Evolutionary conservation across 495 filamentous ascomycete genomes (phyloP), one percentile per base, ranked within the genome.

Genomic region (Podospora pseudopauciseta): DNA sequence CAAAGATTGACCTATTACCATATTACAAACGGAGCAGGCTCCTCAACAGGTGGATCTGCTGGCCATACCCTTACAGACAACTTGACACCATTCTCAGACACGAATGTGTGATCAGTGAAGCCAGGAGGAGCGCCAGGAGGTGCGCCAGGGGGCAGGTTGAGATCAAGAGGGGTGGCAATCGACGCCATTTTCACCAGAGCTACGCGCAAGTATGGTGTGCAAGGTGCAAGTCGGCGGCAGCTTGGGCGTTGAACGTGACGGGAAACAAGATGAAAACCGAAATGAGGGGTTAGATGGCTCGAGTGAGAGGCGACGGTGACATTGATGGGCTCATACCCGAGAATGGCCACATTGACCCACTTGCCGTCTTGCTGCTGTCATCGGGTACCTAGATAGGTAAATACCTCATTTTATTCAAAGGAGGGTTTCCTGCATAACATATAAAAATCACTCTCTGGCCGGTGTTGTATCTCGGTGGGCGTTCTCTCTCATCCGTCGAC

Each of bases 51-150:
- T 1, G 69, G 39, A 16, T 71, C 69, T 1, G 72, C 74, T 19
- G 74, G 73, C 70, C 70, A 75, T 4, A 76, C 63, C 19, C 71
- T 70, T 27, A 77, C 66, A 15, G 23, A 30, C 6, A 77, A 67
- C 30, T 67, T 66, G 6, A 64, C 44, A 64, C 68, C 71, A 27
- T 55, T 67, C 19, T 23, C 6, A 4, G 70, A 70, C 9, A 9
- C 63, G 71, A 76, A 72, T 5, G 27, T 70, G 65, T 76, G 70
- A 62, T 77, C 74, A 15, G 54, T 76, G 28, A 74, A 75, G 27
- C 55, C n/a, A 19, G n/a, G 55, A 18, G 55, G 55, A 0, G 39
- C 9, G 15, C 70, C 70, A 5, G 67, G 60, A 3, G 64, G 71
- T 5, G 68, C 72, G 2, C 64, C 55, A 19, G 39, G 66, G 0